Evolutionary conservation across 768 basidiomycete genomes (phyloP), one percentile per base, ranked within the genome.

Genomic region (Kockovaella imperatae): DNA sequence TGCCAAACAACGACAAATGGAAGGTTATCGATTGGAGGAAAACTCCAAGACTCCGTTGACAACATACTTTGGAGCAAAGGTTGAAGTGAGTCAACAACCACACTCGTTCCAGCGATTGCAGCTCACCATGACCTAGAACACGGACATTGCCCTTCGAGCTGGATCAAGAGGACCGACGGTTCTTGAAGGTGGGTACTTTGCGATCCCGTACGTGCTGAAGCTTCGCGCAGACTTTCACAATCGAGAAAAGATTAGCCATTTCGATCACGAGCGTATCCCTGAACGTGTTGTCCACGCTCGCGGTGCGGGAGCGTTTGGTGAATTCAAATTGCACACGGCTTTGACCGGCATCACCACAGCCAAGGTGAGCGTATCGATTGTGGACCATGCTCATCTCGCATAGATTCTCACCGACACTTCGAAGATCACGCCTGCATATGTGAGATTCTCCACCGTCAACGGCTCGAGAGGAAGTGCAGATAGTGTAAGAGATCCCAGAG

Each of bases 201-300:
- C 26, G 38, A 42, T 49, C 21, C 45, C 44, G 10, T 24, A 21
- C 18, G 13, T 25, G 53, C 42, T 21, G 34, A 8, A 21, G 8
- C 36, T 17, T n/a, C 35, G 31, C 18, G 1, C 21, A 57, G 54
- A 55, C 49, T 84, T 86, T 62, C 81, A 83, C 49, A 77, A 84
- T 54, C 77, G 77, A 4, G 78, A 83, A 73, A 86, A 86, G 70
- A 79, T 87, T 25, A 78, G 79, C 45, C 78, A 81, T 13, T 89
- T 87, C 60, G 86, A 88, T 64, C 86, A 87, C 61, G 87, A 90
- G 67, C 83, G 86, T 32, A 89, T 90, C 45, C 87, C 88, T 0
- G 87, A 87, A 74, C 84, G 86, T 28, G 73, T 67, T 18, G 73
- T 74, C 15, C 74, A 75, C 55, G 73, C 74, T 26, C 62, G 74